Base-by-base conservation (phyloP, 805 yeast species). In the Zygosaccharomyces bailii region DNA sequence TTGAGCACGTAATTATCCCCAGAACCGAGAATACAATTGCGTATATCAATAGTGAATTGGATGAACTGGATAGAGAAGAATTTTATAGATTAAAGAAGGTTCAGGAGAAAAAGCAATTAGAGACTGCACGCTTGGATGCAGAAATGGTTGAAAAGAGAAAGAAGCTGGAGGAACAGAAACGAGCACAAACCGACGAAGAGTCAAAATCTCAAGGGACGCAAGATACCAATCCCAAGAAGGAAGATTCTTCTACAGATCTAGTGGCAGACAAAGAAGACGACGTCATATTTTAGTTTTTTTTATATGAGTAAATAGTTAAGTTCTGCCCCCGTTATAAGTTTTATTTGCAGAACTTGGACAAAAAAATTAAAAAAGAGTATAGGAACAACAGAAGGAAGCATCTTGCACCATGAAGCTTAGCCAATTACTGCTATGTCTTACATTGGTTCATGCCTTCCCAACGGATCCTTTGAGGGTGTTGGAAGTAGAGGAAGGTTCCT, bases 61-160 rank as follows among this genome's bases (percentile, higher is more conserved):
- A 93, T 69, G 99, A 91, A 71, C 77, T 93, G 66, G 98, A 93
- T 66, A 85, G 99, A 77, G 99, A 91, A 71, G 99, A 91, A 70
- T 91, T 91, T 64, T 93, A 90, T 72, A 77, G 99, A 60, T 79
- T 91, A 72, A 93, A 93, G 74, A 91, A 91, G 69, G 96, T 91
- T 42, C 96, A 89, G 67, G 95, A 86, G 61, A 88, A 87, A 82
- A 89, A 89, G 68, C 95, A 88, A 68, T 76, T 79, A 46, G 91
- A 86, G 43, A 76, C 75, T 16, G 89, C 86, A 3, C 76, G 74
- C 17, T 73, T 74, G 19, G 93, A 83, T 51, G 75, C 73, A 16
- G 85, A 78, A 46, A 49, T 63, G 63, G 53, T 13, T 54, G 47
- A 35, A 52, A 47, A 33, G 46, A 48, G 34, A 45, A 54, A 35